These are phyloP conservation scores for Raphanus hybrid DNA, from an alignment of 441 rosid genomes.

Conservation along the genomic window DNA sequence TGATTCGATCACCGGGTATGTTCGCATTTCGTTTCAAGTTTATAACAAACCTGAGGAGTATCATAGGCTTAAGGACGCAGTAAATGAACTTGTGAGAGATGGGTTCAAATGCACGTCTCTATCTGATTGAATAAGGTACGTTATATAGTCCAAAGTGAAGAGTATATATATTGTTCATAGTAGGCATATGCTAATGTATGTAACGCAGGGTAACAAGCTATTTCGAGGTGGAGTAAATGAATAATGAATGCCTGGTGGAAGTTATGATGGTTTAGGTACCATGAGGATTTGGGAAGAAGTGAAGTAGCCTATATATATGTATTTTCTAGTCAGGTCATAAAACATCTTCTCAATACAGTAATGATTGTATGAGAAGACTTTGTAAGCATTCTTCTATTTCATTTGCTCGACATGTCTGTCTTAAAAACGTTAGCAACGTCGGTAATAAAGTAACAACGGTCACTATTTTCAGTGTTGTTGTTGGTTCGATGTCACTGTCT, in stretches of 20 bases:
- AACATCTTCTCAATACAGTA: slow-evolving; percentile 28
- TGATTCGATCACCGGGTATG: slow-evolving; percentile 65
- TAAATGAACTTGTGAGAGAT: slow-evolving; percentile 56
- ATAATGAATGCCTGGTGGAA: slow-evolving; percentile 12
- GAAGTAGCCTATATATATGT: slow-evolving; percentile 14
- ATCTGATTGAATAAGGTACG: slow-evolving; percentile 51
- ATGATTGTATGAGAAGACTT: slow-evolving; percentile 28
- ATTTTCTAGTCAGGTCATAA: neutral
- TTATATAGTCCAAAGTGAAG: slow-evolving; percentile 14
- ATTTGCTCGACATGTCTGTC: neutral
- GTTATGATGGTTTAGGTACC: slow-evolving; percentile 45
- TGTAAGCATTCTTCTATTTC: slow-evolving; percentile 20
- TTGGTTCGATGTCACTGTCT: neutral
- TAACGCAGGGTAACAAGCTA: slow-evolving; percentile 18
- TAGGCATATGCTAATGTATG: neutral
- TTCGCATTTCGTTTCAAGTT: slow-evolving; percentile 82
- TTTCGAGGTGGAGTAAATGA: neutral
- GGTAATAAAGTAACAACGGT: neutral
- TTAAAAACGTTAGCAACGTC: neutral
- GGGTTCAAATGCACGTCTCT: slow-evolving; percentile 62
- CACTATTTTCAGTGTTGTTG: neutral
- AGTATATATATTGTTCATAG: neutral
- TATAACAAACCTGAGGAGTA: slow-evolving; percentile 82
- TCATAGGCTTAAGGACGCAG: slow-evolving; percentile 68
- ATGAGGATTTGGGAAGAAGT: slow-evolving; percentile 34